Evolutionary conservation across 2,329 filamentous ascomycete genomes (phyloP), one percentile per base, ranked within the genome.

Genomic region (Fusarium sp.): DNA sequence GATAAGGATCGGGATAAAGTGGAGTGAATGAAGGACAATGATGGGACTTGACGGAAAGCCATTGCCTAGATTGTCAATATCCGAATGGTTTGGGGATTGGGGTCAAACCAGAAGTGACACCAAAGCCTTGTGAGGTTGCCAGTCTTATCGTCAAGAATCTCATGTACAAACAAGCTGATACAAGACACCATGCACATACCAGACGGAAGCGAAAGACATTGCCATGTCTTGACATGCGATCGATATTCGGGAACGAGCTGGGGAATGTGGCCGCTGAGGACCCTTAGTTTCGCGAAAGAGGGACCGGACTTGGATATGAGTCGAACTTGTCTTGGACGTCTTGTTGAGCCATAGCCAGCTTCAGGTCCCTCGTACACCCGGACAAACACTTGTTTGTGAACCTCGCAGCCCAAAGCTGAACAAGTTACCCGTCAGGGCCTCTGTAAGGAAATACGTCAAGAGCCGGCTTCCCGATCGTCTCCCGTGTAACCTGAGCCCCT

Each of bases 201-300:
- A 54, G 62, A 56, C 27, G 24, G 63, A 75, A 75, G 72, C 72
- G 72, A 75, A 66, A 75, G 69, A 70, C 72, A 70, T 3, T 13
- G 59, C 41, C 52, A 65, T 75, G 72, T 75, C 66, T 75, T 63
- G 69, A 73, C 39, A 66, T 60, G 71, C 60, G 60, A 71, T 72
- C 64, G 64, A 68, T 64, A 69, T 43, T 39, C 27, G n/a, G 56
- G 31, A 56, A 20, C 37, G 22, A 37, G 60, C 4, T n/a, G 10
- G 9, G 18, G 43, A 39, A 24, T 29, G 33, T 37, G 33, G 8
- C 33, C 6, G 35, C 50, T 35, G 13, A 41, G 60, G 33, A 60
- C 24, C 24, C n/a, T 8, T n/a, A 24, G 6, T 56, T 20, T 43
- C n/a, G 27, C 35, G 27, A 27, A n/a, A 3, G 39, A 63, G 48